Conservation (phyloP, 164 flowering plant genomes). For the Vitis rupestris region DNA sequence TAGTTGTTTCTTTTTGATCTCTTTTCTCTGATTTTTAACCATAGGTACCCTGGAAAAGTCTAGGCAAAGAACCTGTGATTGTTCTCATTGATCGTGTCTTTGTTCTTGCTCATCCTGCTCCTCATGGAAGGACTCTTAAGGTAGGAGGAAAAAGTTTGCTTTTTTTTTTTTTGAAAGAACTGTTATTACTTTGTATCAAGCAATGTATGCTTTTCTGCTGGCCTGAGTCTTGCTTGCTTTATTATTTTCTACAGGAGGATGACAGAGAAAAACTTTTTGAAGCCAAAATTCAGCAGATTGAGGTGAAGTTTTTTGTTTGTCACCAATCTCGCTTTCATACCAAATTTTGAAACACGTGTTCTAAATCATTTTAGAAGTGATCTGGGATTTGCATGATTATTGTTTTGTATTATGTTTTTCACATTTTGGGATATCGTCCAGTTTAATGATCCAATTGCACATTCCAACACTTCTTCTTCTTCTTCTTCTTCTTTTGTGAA, state of each 20-base stretch:
- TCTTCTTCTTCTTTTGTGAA: too few species aligned
- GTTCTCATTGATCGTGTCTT: conserved; percentile 95
- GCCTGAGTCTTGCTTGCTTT: conserved; percentile 2
- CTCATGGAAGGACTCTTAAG: conserved; percentile 70
- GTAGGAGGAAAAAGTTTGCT: conserved; percentile 23
- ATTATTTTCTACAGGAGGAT: conserved; percentile 52
- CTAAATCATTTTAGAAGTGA: not conserved
- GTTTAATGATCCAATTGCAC: not conserved
- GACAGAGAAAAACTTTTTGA: conserved; percentile 84
- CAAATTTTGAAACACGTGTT: not conserved
- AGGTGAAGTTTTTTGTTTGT: conserved; percentile 43
- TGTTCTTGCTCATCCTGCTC: conserved; percentile 81
- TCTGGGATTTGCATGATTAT: not conserved
- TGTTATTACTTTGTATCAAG: not conserved
- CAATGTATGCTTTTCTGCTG: not conserved
- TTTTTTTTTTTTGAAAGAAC: not conserved
- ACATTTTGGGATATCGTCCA: not conserved
- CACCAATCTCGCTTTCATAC: not conserved
- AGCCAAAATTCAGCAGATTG: conserved; percentile 93
- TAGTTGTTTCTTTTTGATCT: not conserved
- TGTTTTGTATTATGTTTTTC: not conserved
- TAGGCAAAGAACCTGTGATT: conserved; percentile 98
- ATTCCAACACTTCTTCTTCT: too few species aligned
- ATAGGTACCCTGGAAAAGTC: conserved; percentile 99
- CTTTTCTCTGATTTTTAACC: conserved; percentile 5